These are phyloP conservation scores for Penicillium sp. DNA, from an alignment of 2,329 filamentous ascomycete genomes.

Conservation along the genomic window DNA sequence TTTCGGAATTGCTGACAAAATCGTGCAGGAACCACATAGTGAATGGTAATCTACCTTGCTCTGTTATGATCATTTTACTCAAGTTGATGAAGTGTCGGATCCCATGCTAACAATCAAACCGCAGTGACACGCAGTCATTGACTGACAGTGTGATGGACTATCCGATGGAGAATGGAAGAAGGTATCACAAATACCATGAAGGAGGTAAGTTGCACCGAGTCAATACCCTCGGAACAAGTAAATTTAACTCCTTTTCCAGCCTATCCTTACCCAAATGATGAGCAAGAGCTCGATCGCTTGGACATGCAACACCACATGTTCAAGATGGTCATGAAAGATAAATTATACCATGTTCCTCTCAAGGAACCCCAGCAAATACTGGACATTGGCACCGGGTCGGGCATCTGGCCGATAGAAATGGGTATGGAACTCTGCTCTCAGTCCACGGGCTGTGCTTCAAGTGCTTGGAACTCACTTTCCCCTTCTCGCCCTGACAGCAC, in stretches of 20 bases:
- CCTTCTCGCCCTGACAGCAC: slow-evolving; percentile 23
- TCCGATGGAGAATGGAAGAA: slow-evolving; percentile 39
- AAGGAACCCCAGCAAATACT: slow-evolving; percentile 46
- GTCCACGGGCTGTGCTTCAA: slow-evolving; percentile 1
- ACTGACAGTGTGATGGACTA: slow-evolving; percentile 42
- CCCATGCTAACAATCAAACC: background rate
- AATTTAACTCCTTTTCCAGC: slow-evolving; percentile 23
- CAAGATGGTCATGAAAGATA: slow-evolving; percentile 43
- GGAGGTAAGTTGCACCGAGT: slow-evolving; percentile 30
- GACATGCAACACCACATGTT: slow-evolving; percentile 53
- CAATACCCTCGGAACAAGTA: background rate
- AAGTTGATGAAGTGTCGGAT: slow-evolving; percentile 1
- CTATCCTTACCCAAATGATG: slow-evolving; percentile 49
- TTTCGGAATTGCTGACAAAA: slow-evolving; percentile 15
- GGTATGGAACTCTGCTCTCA: slow-evolving; percentile 33
- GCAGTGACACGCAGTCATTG: slow-evolving; percentile 40
- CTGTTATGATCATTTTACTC: background rate
- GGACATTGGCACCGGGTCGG: slow-evolving; percentile 57
- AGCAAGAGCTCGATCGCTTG: slow-evolving; percentile 50
- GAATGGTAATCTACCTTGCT: slow-evolving; percentile 22
- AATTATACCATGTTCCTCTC: slow-evolving; percentile 46
- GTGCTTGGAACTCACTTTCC: slow-evolving; percentile 8
- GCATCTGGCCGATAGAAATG: slow-evolving; percentile 65
- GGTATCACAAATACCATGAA: slow-evolving; percentile 44
- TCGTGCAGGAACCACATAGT: slow-evolving; percentile 22